Percentiles rank a stretch among this genome's conserved stretches.
Evolutionary conservation across 2,329 filamentous ascomycete species (phyloP).

Genomic region (Fonsecaea pugnacius): DNA sequence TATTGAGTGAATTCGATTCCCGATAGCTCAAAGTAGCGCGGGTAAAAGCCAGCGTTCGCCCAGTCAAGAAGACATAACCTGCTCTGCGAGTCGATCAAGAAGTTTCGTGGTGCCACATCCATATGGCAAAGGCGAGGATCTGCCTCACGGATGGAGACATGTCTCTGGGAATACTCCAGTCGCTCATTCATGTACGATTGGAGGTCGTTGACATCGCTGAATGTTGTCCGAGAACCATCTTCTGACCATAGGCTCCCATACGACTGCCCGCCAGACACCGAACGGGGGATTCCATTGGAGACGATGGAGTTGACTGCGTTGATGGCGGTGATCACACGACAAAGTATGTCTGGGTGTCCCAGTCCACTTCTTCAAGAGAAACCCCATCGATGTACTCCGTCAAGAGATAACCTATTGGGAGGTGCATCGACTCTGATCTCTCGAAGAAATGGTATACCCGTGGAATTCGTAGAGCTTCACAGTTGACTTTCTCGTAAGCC

Average conservation of each 20-base stretch:
- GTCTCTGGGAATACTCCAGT: background rate
- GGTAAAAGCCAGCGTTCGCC: slow-evolving; percentile 38
- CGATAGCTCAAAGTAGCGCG: slow-evolving; percentile 36
- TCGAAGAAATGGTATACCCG: slow-evolving; percentile 14
- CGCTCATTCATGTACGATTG: background rate
- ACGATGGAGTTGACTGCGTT: slow-evolving; percentile 9
- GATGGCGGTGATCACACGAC: slow-evolving; percentile 1
- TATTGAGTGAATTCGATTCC: slow-evolving; percentile 4
- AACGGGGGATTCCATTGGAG: no score
- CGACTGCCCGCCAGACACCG: slow-evolving; percentile 1
- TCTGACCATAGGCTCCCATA: slow-evolving; percentile 12
- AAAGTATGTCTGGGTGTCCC: slow-evolving; percentile 6
- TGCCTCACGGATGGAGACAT: slow-evolving; percentile 1
- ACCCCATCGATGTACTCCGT: slow-evolving; percentile 20
- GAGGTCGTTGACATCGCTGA: slow-evolving; percentile 8
- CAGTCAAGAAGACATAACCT: slow-evolving; percentile 38
- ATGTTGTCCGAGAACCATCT: background rate
- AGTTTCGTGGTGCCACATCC: slow-evolving; percentile 35
- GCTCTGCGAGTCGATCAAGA: slow-evolving; percentile 35
- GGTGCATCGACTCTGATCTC: slow-evolving; percentile 1
- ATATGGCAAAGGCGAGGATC: slow-evolving; percentile 17
- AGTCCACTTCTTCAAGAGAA: background rate
- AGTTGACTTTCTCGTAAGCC: slow-evolving; percentile 17
- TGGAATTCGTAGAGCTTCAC: slow-evolving; percentile 13
- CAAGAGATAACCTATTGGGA: slow-evolving; percentile 12